Base-by-base conservation (phyloP, 192 early-diverging fungal genomes). In the Linnemannia schmuckeri region DNA sequence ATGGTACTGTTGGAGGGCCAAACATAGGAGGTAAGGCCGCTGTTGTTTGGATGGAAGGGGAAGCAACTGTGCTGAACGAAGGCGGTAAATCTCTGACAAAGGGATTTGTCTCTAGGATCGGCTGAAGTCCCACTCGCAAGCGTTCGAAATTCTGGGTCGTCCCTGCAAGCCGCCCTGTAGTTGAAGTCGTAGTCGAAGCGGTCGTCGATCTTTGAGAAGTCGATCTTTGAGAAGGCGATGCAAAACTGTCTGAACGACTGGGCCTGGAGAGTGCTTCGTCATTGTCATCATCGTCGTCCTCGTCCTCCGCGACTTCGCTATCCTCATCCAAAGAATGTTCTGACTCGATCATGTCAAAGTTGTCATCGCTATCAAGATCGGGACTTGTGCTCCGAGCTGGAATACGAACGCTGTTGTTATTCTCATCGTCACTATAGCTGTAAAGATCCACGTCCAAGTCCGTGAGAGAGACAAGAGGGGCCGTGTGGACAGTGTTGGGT, bases 401-500 rank as follows among this genome's bases (percentile, higher is more conserved):
- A 12, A 66, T 66, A 33, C 6, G 61, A 33, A 5, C 30, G 33
- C 33, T 37, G 66, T 63, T 18, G 1, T 42, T 17, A 4, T 73
- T 10, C 6, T 63, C 54, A 37, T 13, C 38, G 66, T 82, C 74
- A 66, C 33, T 74, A 40, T 44, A 38, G 18, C 30, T 42, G n/a
- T 72, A 35, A 74, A 73, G 30, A 13, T 55, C 61, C 4, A 72
- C 44, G 33, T 73, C 44, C 44, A 81, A 27, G 46, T 82, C 78
- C 47, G 55, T 30, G 69, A 76, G 27, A 1, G 66, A 70, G 13
- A 78, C 68, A 4, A 85, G 8, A 27, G 68, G 84, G 15, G 20
- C 22, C 10, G 84, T 86, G 61, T 86, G 84, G 27, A 86, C 79
- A 7, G 84, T 86, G 63, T 86, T 86, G n/a, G 55, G 38, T 22